A percentile compares a stretch with the other conserved stretches of the same genome.
Conservation (phyloP, 2,329 filamentous ascomycete species). For the Hypoxylon sp. region DNA sequence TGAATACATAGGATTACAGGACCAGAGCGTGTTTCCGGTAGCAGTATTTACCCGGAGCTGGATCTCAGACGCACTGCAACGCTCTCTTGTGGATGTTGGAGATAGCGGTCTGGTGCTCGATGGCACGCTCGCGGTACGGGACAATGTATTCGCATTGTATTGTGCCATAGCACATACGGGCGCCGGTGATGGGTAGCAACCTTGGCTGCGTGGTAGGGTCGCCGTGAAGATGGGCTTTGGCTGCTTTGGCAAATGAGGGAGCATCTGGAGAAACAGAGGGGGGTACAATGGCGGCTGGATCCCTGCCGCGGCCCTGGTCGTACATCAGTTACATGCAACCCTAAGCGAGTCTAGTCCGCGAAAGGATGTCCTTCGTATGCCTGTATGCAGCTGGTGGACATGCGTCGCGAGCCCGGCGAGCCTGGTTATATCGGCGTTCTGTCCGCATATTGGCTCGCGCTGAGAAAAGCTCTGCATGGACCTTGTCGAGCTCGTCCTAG, state of each 20-base stretch:
- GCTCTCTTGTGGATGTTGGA: conserved; percentile 11
- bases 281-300: conserved; percentile 30
- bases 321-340: too few species aligned
- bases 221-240: neutral
- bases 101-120: conserved; percentile 30
- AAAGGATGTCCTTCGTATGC: too few species aligned
- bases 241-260: conserved; percentile 6
- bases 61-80: conserved; percentile 31
- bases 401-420: too few species aligned
- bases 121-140: conserved; percentile 6
- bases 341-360: conserved; percentile 18
- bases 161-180: neutral
- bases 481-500: conserved; percentile 5
- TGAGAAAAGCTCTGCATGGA: conserved; percentile 24
- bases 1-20: conserved; percentile 5
- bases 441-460: conserved; percentile 24
- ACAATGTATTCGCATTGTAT: too few species aligned
- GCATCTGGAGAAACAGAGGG: neutral
- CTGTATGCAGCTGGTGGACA: too few species aligned
- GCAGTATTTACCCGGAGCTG: conserved; percentile 32
- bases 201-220: neutral
- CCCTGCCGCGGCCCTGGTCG: conserved; percentile 21
- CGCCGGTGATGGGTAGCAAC: conserved; percentile 8
- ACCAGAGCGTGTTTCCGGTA: conserved; percentile 21
- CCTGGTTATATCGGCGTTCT: conserved; percentile 3